Percentiles rank a stretch among this genome's conserved stretches.
Evolutionary conservation across 306 rosid genomes (phyloP).

Genomic region (Styphnolobium japonicum): DNA sequence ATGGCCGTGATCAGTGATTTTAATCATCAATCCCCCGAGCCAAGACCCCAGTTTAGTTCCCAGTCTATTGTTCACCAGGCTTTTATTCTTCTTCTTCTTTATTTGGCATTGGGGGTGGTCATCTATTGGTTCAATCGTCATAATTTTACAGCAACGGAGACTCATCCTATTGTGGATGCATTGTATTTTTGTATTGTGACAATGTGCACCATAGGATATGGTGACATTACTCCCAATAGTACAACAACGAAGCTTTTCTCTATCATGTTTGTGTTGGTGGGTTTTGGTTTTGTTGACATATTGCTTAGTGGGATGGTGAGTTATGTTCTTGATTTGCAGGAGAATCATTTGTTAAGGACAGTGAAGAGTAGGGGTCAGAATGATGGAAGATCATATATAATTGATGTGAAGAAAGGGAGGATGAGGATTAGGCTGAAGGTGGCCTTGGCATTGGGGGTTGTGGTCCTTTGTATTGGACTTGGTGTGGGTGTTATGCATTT

Average conservation of each 20-base stretch:
- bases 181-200: constrained; percentile 91
- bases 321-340: constrained; percentile 92
- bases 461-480: constrained; percentile 78
- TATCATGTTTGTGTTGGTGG: constrained; percentile 78
- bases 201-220: constrained; percentile 96
- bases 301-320: constrained; percentile 89
- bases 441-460: constrained; percentile 86
- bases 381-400: constrained; percentile 57
- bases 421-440: constrained; percentile 99
- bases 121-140: constrained; percentile 75
- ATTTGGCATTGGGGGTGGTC: constrained; percentile 69
- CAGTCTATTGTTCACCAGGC: constrained; percentile 66
- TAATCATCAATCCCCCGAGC: constrained; percentile 18
- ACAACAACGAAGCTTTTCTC: constrained; percentile 77
- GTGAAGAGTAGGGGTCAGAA: constrained; percentile 55
- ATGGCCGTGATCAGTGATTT: constrained; percentile 69
- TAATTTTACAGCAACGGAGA: constrained; percentile 51
- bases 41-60: constrained; percentile 54
- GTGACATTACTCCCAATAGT: constrained; percentile 83
- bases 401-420: constrained; percentile 96
- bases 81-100: constrained; percentile 56
- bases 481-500: constrained; percentile 86
- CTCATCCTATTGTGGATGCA: constrained; percentile 89
- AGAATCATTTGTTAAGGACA: constrained; percentile 61
- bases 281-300: constrained; percentile 89